phyloP scores from a whole-genome alignment of 1,284 basidiomycete genomes.

The Veloboletus limbatus region DNA sequence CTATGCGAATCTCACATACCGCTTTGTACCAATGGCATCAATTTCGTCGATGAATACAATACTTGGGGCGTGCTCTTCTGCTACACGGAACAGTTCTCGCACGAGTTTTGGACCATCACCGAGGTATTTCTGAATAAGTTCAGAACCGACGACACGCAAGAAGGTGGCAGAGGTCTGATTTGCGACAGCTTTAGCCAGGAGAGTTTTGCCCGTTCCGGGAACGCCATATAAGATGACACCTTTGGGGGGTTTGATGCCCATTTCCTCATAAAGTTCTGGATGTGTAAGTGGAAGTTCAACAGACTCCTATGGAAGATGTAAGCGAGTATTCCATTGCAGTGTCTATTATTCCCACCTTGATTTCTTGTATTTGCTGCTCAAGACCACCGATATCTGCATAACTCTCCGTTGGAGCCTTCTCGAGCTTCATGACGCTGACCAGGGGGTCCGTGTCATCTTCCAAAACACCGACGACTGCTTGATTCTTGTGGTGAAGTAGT shows the following conservation, averaged over 20 bases:
- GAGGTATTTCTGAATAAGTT: constrained; percentile 98
- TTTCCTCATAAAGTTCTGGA: constrained; percentile 98
- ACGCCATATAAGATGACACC: constrained; percentile 99
- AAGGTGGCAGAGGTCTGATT: constrained; percentile 99
- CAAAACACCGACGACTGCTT: constrained; percentile 93
- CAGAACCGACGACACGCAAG: constrained; percentile 95
- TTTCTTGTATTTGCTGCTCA: constrained; percentile 97
- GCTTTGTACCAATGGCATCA: constrained; percentile 97
- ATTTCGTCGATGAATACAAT: constrained; percentile 99
- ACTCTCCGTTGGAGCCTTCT: constrained; percentile 98
- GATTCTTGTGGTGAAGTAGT: constrained; percentile 94
- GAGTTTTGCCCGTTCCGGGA: constrained; percentile 97
- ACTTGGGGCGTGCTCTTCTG: constrained; percentile 96
- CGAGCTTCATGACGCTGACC: constrained; percentile 98
- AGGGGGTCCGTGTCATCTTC: constrained; percentile 97
- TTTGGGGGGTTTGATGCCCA: constrained; percentile 99
- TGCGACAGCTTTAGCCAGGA: constrained; percentile 97
- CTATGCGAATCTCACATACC: constrained; percentile 47
- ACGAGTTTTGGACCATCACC: constrained; percentile 99
- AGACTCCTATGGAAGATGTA: constrained; percentile 68
- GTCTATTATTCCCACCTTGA: constrained; percentile 63
- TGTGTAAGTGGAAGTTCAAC: constrained; percentile 98
- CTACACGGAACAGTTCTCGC: constrained; percentile 94
- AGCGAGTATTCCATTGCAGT: background rate
- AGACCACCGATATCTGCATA: constrained; percentile 99